Evolutionary conservation across 1,139 yeast species (phyloP).

Genomic region (Tardiomyces blankii): DNA sequence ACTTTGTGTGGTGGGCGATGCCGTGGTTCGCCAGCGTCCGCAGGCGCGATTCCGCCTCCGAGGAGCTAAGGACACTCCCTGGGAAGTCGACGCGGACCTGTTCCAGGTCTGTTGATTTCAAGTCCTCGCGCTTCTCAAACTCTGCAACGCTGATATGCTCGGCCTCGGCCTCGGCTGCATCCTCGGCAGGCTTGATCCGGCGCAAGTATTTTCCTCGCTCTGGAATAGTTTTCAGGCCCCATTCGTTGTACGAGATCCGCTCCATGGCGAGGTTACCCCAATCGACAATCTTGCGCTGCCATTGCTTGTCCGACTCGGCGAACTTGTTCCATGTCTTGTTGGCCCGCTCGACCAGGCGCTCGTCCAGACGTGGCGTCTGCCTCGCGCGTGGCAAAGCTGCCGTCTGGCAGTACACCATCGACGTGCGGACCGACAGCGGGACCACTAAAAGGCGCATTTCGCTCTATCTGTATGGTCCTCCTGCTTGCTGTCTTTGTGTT

Average conservation of each 20-base stretch:
- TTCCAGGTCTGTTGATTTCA: conserved; percentile 9
- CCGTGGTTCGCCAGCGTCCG: conserved; percentile 27
- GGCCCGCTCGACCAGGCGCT: conserved; percentile 36
- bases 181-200: background rate
- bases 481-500: background rate
- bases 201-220: background rate
- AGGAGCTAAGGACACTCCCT: conserved; percentile 9
- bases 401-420: conserved; percentile 22
- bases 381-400: conserved; percentile 17
- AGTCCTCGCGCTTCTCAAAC: conserved; percentile 24
- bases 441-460: conserved; percentile 20
- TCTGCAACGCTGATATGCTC: conserved; percentile 27
- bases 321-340: conserved; percentile 37
- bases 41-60: conserved; percentile 18
- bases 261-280: conserved; percentile 32
- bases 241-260: conserved; percentile 41
- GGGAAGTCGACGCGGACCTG: conserved; percentile 20
- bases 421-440: conserved; percentile 17
- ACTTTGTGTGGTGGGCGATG: conserved; percentile 32
- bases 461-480: background rate
- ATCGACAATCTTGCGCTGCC: conserved; percentile 33
- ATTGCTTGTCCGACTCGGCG: conserved; percentile 30
- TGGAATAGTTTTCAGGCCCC: conserved; percentile 40
- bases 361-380: conserved; percentile 25
- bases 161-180: conserved; percentile 3